Evolutionary conservation across 2,329 filamentous ascomycete species (phyloP).

Genomic region (Monilinia fructicola): DNA sequence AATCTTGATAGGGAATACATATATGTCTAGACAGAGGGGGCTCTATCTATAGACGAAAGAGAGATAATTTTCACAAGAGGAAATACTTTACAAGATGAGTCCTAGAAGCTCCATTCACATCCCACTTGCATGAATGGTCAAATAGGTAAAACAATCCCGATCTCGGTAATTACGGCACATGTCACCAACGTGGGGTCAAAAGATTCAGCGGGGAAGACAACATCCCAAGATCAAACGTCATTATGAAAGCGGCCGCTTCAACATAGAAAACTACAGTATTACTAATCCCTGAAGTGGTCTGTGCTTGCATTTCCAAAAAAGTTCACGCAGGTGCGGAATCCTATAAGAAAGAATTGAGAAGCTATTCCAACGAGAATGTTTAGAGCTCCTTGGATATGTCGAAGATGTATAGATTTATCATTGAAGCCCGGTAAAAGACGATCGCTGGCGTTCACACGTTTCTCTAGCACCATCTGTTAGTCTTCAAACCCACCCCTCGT

Average conservation of each 20-base stretch:
- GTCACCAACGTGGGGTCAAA: conserved; percentile 21
- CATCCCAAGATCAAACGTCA: neutral
- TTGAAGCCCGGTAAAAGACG: conserved; percentile 33
- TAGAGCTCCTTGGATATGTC: conserved; percentile 53
- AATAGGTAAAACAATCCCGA: conserved; percentile 7
- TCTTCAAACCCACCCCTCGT: conserved; percentile 23
- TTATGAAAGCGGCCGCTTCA: conserved; percentile 3
- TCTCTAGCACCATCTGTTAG: conserved; percentile 48
- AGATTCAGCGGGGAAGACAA: neutral
- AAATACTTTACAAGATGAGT: neutral
- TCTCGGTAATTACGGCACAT: conserved; percentile 4
- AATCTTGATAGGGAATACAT: neutral
- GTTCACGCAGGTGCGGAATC: conserved; percentile 14
- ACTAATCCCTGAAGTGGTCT: neutral
- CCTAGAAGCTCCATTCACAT: neutral
- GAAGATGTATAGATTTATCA: conserved; percentile 47
- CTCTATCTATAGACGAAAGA: neutral
- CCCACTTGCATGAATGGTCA: conserved; percentile 2
- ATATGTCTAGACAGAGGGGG: neutral
- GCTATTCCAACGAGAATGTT: conserved; percentile 36
- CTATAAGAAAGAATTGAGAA: conserved; percentile 21
- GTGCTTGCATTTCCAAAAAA: conserved; percentile 13
- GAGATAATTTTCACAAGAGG: neutral
- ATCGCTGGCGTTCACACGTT: conserved; percentile 39
- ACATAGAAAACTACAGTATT: neutral